Evolutionary conservation across 2,329 filamentous ascomycete genomes (phyloP).

Genomic region (Sporothrix protearum): DNA sequence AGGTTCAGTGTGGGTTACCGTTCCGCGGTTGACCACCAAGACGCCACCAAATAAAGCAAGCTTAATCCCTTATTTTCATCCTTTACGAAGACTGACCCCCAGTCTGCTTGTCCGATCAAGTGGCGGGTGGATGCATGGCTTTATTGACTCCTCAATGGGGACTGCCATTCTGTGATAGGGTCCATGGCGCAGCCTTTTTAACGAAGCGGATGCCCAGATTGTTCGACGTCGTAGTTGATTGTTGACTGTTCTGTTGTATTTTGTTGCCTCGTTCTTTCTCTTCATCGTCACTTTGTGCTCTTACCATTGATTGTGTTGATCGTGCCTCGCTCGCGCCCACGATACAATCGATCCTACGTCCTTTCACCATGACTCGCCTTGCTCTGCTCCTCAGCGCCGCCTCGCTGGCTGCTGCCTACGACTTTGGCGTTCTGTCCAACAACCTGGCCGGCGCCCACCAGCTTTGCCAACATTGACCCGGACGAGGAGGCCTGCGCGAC

Average conservation of each 20-base stretch:
- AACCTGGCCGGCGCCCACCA: neutral
- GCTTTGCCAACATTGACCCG: conserved; percentile 13
- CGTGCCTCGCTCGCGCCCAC: no score
- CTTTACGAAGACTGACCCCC: neutral
- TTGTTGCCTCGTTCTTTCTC: neutral
- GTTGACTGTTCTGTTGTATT: neutral
- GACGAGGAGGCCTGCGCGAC: conserved; percentile 27
- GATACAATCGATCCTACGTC: neutral
- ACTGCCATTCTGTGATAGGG: neutral
- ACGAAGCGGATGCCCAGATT: neutral
- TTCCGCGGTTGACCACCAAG: neutral
- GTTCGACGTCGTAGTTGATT: no score
- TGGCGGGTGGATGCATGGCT: neutral
- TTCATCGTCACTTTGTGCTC: no score
- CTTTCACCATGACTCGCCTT: conserved; percentile 8
- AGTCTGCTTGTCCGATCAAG: neutral
- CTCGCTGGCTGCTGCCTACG: conserved; percentile 8
- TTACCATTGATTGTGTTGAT: neutral
- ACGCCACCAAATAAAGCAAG: neutral
- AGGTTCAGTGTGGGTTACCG: neutral
- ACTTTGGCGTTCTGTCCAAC: neutral
- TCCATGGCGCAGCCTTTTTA: neutral
- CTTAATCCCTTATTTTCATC: neutral
- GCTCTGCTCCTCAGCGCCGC: conserved; percentile 12
- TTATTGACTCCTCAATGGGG: conserved; percentile 9